Base-by-base conservation (phyloP, 805 yeast species). In the Metschnikowia aberdeeniae region DNA sequence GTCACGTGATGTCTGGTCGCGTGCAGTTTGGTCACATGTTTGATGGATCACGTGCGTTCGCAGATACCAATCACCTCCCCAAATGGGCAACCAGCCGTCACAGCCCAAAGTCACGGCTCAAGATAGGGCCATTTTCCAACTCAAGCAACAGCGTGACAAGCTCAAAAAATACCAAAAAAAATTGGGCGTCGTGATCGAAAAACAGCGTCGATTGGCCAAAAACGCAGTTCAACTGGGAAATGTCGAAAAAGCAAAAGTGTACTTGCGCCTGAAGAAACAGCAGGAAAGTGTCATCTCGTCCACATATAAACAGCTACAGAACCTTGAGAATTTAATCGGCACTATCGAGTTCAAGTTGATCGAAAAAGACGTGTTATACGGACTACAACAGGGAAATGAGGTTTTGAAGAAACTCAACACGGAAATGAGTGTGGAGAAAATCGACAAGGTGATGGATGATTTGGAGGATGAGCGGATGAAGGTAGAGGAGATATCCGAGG, bases 271-370 rank as follows among this genome's bases (percentile, higher is more conserved):
- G 62, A 80, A 85, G 54, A 90, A 89, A 60, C 89, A 86, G 59
- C 98, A 93, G 63, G 81, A 85, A 54, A 75, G 78, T 31, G 66
- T 86, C n/a, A 67, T 92, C 2, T 67, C 68, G 20, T 84, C 82
- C 52, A 84, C 96, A 0, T 84, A 82, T 32, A 80, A 76, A 35
- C 99, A 93, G 64, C 69, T 90, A 27, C 84, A 82, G 45, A 84
- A 86, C 32, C 64, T 93, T 31, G 97, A 92, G 61, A 77, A 80
- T 48, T 76, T 93, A 62, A 84, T 88, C 7, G 77, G 81, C 19
- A 82, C 82, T 8, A 85, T 93, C 31, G 98, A 93, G 64, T 89
- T 89, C 67, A 92, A 95, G 57, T 67, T 88, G 46, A 82, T 93
- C 28, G 98, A 93, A 60, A 80, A 81, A 51, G 96, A 89, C 56